A percentile compares a stretch with the other conserved stretches of the same genome.
Evolutionary conservation across 805 yeast genomes (phyloP).

Genomic region (Teunomyces pallodes): DNA sequence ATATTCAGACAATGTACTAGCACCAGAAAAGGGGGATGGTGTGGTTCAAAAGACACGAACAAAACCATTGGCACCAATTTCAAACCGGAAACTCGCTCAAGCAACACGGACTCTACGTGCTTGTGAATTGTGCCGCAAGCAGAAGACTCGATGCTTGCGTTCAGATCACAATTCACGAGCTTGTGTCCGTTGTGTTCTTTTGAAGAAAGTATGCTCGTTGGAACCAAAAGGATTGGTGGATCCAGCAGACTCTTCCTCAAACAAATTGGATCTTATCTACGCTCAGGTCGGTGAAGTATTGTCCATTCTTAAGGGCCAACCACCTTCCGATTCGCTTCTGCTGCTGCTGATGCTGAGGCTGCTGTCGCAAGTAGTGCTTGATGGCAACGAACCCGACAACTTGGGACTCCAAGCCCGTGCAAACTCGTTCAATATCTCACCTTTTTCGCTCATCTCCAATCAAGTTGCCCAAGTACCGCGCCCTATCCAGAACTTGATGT

Average conservation of each 20-base stretch:
- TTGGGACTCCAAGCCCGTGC: conserved; percentile 32
- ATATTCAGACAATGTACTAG: background rate
- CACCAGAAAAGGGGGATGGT: background rate
- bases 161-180: conserved; percentile 42
- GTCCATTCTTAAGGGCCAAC: conserved; percentile 6
- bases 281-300: conserved; percentile 36
- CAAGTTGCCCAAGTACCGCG: conserved; percentile 31
- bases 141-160: conserved; percentile 62
- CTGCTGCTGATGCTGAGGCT: background rate
- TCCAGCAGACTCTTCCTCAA: background rate
- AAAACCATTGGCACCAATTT: background rate
- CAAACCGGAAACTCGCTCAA: conserved; percentile 12
- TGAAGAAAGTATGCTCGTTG: conserved; percentile 53
- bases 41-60: background rate
- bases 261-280: conserved; percentile 31
- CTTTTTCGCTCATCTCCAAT: conserved; percentile 40
- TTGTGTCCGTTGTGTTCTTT: conserved; percentile 59
- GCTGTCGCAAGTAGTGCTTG: too few relatives aligned
- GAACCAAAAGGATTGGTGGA: conserved; percentile 21
- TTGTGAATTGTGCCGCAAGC: conserved; percentile 53
- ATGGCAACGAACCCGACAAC: too few relatives aligned
- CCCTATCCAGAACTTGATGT: conserved; percentile 34
- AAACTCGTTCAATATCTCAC: conserved; percentile 39
- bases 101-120: conserved; percentile 50
- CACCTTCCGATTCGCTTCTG: background rate